phyloP scores from a whole-genome alignment of 1,284 basidiomycete species.

The Fomitopsis palustris region DNA sequence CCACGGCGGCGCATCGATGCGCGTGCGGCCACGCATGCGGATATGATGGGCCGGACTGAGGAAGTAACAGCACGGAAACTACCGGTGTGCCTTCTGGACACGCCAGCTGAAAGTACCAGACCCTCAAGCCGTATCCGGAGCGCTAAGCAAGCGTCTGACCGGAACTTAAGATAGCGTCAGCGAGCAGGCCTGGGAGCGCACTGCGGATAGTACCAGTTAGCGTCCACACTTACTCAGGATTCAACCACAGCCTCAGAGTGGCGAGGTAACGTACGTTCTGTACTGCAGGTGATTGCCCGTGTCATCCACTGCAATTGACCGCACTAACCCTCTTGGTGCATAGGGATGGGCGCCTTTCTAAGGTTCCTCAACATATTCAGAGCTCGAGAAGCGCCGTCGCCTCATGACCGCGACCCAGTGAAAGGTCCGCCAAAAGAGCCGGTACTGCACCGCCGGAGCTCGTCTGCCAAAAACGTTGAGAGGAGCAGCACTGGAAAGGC shows the following conservation, averaged over 20 bases:
- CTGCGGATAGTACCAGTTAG: neutral
- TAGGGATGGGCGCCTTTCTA: neutral
- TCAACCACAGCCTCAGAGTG: neutral
- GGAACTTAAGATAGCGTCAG: neutral
- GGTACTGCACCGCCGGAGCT: neutral
- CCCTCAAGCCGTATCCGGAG: neutral
- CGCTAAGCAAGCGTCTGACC: neutral
- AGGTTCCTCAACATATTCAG: neutral
- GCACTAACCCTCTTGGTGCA: neutral
- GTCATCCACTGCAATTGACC: neutral
- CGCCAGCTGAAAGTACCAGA: neutral
- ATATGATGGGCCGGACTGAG: neutral
- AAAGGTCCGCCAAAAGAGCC: neutral
- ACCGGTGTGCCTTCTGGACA: neutral
- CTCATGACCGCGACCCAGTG: neutral
- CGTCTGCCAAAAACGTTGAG: neutral
- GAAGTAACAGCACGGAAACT: neutral
- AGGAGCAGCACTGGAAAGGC: slow-evolving; percentile 3
- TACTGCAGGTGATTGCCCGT: neutral
- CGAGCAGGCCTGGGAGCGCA: neutral
- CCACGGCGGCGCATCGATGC: neutral
- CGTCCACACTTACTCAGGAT: neutral
- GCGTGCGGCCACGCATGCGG: neutral
- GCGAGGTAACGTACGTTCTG: neutral
- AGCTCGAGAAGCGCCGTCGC: neutral